Conservation (phyloP, 495 filamentous ascomycete species). For the Trypethelium eluteriae region DNA sequence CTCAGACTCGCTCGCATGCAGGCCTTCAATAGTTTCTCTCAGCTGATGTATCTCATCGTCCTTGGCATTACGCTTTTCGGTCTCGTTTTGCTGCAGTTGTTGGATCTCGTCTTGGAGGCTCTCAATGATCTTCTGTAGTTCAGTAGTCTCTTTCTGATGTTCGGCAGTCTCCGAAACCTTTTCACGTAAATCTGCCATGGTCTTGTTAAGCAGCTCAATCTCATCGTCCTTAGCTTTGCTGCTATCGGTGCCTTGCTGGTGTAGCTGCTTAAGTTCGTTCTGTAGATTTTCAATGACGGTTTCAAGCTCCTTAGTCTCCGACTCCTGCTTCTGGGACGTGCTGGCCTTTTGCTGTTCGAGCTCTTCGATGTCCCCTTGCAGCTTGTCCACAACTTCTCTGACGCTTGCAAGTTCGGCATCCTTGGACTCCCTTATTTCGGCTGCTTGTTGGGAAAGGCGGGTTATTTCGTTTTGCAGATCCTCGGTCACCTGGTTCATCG, state of each 20-base stretch:
- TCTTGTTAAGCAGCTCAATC: not conserved
- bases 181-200: not conserved
- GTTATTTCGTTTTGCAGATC: constrained; percentile 6
- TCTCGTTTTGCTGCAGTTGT: not conserved
- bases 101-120: not conserved
- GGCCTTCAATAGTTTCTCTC: not conserved
- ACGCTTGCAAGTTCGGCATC: constrained; percentile 3
- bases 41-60: constrained; percentile 4
- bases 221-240: not conserved
- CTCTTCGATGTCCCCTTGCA: not conserved
- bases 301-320: not conserved
- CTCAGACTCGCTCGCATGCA: not conserved
- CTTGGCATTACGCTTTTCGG: not conserved
- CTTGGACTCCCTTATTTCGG: not conserved
- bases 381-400: not conserved
- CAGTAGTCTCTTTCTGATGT: constrained; percentile 3
- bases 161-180: not conserved
- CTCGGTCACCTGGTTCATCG: constrained; percentile 7
- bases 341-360: not conserved
- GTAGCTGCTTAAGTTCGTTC: not conserved
- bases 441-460: not conserved
- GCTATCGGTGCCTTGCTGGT: not conserved
- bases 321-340: not conserved
- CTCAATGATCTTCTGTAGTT: constrained; percentile 3
- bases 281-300: constrained; percentile 4